A percentile compares a stretch with the other conserved stretches of the same genome.
Conservation (phyloP, 2,329 filamentous ascomycete species). For the Fusarium nodosum region DNA sequence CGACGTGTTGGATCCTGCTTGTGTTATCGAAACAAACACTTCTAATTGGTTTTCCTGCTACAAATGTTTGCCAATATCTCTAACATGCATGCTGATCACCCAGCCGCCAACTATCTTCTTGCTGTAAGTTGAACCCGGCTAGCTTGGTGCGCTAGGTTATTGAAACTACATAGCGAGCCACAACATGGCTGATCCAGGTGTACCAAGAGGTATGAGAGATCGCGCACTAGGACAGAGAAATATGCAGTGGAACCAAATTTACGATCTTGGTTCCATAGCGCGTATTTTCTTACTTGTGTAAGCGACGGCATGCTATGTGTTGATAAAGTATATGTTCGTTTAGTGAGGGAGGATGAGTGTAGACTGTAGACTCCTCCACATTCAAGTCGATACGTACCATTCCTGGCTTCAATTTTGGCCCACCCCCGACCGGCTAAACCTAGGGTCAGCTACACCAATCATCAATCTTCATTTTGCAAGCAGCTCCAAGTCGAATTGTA, state of each 20-base stretch:
- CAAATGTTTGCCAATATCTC: constrained; percentile 3
- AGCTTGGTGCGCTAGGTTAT: constrained; percentile 9
- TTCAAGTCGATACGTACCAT: constrained; percentile 32
- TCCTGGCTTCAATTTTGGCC: background rate
- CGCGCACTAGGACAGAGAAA: constrained; percentile 21
- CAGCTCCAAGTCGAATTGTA: constrained; percentile 50
- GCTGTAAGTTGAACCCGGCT: constrained; percentile 15
- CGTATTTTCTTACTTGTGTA: constrained; percentile 13
- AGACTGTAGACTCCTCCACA: constrained; percentile 1
- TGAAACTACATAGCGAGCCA: constrained; percentile 21
- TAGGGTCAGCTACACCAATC: constrained; percentile 50
- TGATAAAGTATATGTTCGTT: constrained; percentile 19
- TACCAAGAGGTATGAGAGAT: constrained; percentile 30
- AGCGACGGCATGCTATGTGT: constrained; percentile 20
- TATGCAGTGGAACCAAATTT: constrained; percentile 35
- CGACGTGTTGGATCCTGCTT: constrained; percentile 13
- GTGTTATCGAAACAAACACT: constrained; percentile 10
- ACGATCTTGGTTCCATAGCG: constrained; percentile 12
- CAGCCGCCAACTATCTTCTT: constrained; percentile 11
- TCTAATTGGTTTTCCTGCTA: constrained; percentile 13
- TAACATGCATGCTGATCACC: constrained; percentile 6
- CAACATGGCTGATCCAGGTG: constrained; percentile 18
- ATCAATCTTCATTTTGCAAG: constrained; percentile 53
- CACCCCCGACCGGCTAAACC: constrained; percentile 32
- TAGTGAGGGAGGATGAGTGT: constrained; percentile 27